phyloP scores from a whole-genome alignment of 169 alveolate genomes.

The Plasmodium ovale region DNA sequence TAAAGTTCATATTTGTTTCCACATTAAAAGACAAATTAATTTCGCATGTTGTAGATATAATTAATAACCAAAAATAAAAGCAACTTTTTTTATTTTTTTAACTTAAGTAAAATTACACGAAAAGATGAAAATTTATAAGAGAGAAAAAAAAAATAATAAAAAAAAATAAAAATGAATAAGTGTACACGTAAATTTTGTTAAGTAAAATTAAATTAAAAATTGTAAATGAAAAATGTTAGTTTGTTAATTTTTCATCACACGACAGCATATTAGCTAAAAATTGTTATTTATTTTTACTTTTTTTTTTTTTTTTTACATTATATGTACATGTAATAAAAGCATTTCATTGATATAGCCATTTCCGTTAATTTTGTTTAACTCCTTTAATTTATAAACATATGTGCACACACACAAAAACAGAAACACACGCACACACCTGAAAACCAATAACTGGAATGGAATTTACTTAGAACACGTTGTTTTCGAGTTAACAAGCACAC shows the following conservation, averaged over 20 bases:
- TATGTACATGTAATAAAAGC: conserved; percentile 38
- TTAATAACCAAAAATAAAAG: neutral
- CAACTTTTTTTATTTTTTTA: conserved; percentile 7
- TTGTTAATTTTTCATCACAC: conserved; percentile 8
- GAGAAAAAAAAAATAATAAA: conserved; percentile 27
- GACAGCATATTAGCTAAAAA: neutral
- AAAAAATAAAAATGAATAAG: neutral
- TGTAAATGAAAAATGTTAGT: neutral
- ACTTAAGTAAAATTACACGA: conserved; percentile 9
- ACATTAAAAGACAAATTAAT: conserved; percentile 35
- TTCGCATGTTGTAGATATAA: neutral
- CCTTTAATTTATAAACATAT: conserved; percentile 5
- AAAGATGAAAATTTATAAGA: conserved; percentile 25
- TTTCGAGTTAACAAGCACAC: neutral
- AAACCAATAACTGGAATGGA: conserved; percentile 13
- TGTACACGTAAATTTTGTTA: neutral
- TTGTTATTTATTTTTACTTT: conserved; percentile 10
- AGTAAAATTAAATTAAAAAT: conserved; percentile 26
- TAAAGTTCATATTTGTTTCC: conserved; percentile 6
- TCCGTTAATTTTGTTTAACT: conserved; percentile 3
- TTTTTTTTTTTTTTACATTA: no score
- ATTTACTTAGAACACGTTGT: neutral
- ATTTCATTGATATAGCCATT: conserved; percentile 40
- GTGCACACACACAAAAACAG: conserved; percentile 22
- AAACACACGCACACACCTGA: conserved; percentile 8